Base-by-base conservation (phyloP, 768 basidiomycete species). In the Lactarius sp. region DNA sequence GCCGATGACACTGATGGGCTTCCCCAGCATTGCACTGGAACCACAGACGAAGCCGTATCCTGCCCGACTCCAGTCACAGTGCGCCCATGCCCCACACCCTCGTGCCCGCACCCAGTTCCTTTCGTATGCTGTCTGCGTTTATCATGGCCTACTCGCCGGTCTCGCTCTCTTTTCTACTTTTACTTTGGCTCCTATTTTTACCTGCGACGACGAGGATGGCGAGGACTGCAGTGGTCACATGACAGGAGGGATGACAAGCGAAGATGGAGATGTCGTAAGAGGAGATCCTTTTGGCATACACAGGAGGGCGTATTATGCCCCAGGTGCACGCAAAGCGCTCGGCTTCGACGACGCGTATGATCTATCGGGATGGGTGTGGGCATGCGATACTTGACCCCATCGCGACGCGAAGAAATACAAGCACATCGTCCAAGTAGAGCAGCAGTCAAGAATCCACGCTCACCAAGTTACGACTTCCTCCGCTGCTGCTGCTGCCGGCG, bases 291-390 rank as follows among this genome's bases (percentile, higher is more conserved):
- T 64, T 20, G 47, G 62, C 20, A 55, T 36, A 16, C 37, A 64
- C 53, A 46, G 46, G 6, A 36, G 62, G 20, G 58, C 39, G 20
- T 64, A 64, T 31, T 64, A 64, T 27, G 27, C 58, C 9, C 62
- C 57, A 0, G 37, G 44, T 13, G 62, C 57, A 2, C 31, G 47
- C 22, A 44, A 34, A 7, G 62, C 62, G 31, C 56, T 64, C 33
- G 54, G 58, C 12, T 4, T 44, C 20, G 59, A 53, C 13, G 31
- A 64, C 22, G 59, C 63, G 39, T 64, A 64, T 41, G 59, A 64
- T 22, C 22, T 64, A 12, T 64, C 22, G 1, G 63, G 59, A 12
- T 64, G 63, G 63, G 39, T 27, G 39, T 53, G 62, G 62, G 62
- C 62, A 59, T 49, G 52, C 46, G 52, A 59, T 18, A 16, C 13